A percentile compares a stretch with the other conserved stretches of the same genome.
Conservation (phyloP, 208 protist species). For the Crithidia fasciculata region DNA sequence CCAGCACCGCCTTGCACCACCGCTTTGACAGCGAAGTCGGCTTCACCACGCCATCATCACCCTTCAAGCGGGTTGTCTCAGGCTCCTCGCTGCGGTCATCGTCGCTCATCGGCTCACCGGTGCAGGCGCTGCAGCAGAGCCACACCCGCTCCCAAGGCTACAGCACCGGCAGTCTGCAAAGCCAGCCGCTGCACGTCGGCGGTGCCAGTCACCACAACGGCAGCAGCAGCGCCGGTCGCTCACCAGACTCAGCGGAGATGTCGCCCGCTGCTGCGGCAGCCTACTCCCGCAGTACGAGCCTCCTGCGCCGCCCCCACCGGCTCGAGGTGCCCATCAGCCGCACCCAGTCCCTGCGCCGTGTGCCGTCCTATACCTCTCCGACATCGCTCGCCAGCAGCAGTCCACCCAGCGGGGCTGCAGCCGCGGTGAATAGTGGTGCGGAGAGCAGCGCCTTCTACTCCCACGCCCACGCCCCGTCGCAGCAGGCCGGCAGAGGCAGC, state of each 20-base stretch:
- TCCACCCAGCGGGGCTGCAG: neutral
- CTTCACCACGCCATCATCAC: constrained; percentile 13
- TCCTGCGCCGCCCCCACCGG: constrained; percentile 41
- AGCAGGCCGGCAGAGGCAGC: constrained; percentile 8
- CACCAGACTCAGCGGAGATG: constrained; percentile 35
- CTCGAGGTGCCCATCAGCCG: constrained; percentile 39
- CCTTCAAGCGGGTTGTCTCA: constrained; percentile 24
- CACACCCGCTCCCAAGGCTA: constrained; percentile 8
- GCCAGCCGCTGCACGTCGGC: constrained; percentile 7
- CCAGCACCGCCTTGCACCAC: neutral
- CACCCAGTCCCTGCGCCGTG: constrained; percentile 40
- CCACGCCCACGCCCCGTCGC: neutral
- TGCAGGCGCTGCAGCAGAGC: constrained; percentile 19
- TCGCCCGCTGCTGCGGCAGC: constrained; percentile 27
- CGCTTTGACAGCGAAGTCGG: constrained; percentile 18
- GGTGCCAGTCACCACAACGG: constrained; percentile 1
- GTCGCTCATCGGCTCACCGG: constrained; percentile 24
- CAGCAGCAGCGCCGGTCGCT: constrained; percentile 16
- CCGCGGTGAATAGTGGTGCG: neutral
- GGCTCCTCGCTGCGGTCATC: constrained; percentile 19
- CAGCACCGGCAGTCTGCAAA: constrained; percentile 17
- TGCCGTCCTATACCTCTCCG: constrained; percentile 26
- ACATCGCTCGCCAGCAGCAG: constrained; percentile 13
- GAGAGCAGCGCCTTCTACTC: neutral
- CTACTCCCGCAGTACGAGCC: constrained; percentile 40